These are phyloP conservation scores for Colletotrichum sublineola DNA, from an alignment of 2,329 filamentous ascomycete species.

Conservation along the genomic window DNA sequence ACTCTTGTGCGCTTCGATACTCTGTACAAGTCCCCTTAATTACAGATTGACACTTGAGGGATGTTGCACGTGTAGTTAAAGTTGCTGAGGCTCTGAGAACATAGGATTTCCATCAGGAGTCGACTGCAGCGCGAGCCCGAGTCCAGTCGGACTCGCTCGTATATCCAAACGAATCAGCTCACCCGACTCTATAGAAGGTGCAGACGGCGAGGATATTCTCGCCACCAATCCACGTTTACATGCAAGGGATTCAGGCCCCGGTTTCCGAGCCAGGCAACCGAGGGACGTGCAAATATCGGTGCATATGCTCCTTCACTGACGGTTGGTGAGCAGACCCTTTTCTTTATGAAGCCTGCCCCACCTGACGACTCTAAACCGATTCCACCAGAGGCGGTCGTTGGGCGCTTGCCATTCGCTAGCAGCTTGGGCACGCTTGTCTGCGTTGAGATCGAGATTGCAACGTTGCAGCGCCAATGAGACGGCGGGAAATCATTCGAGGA, in stretches of 20 bases:
- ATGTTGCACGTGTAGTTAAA: neutral
- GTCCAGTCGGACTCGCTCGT: neutral
- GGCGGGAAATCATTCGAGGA: slow-evolving; percentile 21
- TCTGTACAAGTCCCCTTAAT: neutral
- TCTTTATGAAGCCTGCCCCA: slow-evolving; percentile 30
- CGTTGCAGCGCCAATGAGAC: slow-evolving; percentile 39
- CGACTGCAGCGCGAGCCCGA: neutral
- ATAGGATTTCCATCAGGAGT: neutral
- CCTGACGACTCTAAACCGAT: neutral
- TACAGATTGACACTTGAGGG: neutral
- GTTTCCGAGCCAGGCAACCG: neutral
- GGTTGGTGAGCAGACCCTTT: neutral
- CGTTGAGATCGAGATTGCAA: slow-evolving; percentile 38
- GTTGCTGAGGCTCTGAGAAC: neutral
- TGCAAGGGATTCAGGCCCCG: neutral
- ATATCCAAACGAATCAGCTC: neutral
- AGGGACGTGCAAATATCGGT: neutral
- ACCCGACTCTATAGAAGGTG: neutral
- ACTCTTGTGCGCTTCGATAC: neutral
- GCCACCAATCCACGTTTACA: neutral
- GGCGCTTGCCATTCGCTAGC: slow-evolving; percentile 26
- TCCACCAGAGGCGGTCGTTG: slow-evolving; percentile 19
- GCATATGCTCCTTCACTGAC: neutral
- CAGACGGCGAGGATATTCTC: neutral
- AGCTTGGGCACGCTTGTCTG: slow-evolving; percentile 12